Evolutionary conservation across 495 filamentous ascomycete species (phyloP).

Genomic region (Hypoxylon intermedium): DNA sequence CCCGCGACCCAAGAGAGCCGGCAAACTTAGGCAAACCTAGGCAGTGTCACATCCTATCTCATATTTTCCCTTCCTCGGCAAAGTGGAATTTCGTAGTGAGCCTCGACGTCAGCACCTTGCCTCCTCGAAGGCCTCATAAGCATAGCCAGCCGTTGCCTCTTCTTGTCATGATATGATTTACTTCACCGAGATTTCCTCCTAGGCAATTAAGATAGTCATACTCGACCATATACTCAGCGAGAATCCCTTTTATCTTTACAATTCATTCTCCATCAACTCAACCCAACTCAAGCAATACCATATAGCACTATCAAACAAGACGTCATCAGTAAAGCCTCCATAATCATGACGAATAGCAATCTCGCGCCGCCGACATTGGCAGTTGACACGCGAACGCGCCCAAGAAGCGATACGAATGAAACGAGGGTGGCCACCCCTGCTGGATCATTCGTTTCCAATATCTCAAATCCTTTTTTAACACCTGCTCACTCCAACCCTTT

Average conservation of each 20-base stretch:
- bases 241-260: not conserved
- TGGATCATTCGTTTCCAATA: slow-evolving; percentile 31
- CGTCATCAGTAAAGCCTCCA: too few relatives aligned
- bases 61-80: not conserved
- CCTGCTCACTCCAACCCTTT: slow-evolving; percentile 40
- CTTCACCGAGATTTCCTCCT: too few relatives aligned
- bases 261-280: not conserved
- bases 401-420: slow-evolving; percentile 42
- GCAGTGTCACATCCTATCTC: not conserved
- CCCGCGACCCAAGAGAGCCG: slow-evolving; percentile 12
- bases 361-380: slow-evolving; percentile 36
- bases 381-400: slow-evolving; percentile 34
- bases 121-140: slow-evolving; percentile 1
- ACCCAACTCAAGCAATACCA: not conserved
- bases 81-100: slow-evolving; percentile 23
- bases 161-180: too few relatives aligned
- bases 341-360: slow-evolving; percentile 35
- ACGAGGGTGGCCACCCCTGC: slow-evolving; percentile 37
- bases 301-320: too few relatives aligned
- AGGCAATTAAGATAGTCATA: too few relatives aligned
- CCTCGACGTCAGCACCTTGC: slow-evolving; percentile 25
- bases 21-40: slow-evolving; percentile 14
- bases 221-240: slow-evolving; percentile 2
- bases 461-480: slow-evolving; percentile 41
- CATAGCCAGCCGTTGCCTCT: too few relatives aligned